Conservation (phyloP, 1,284 basidiomycete genomes). For the Xerocomus nothofagi region DNA sequence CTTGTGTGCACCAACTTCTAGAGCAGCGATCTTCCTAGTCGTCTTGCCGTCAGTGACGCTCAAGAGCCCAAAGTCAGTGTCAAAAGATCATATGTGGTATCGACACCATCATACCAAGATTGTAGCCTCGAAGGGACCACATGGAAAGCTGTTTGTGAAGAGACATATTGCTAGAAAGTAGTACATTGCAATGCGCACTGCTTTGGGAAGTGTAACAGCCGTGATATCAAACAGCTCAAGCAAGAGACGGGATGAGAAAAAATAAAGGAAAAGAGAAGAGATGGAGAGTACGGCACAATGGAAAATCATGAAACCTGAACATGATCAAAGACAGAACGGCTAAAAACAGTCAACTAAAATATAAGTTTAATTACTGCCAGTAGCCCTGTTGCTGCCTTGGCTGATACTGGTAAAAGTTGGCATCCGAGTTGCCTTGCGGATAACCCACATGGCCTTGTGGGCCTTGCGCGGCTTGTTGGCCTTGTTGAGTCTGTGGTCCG, state of each 20-base stretch:
- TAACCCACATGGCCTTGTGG: conserved; percentile 62
- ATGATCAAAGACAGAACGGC: conserved; percentile 4
- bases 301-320: conserved; percentile 12
- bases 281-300: conserved; percentile 11
- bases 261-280: conserved; percentile 13
- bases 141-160: conserved; percentile 17
- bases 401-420: conserved; percentile 67
- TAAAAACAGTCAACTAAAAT: conserved; percentile 20
- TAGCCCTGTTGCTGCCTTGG: conserved; percentile 65
- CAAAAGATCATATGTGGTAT: no score
- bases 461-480: conserved; percentile 47
- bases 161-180: conserved; percentile 28
- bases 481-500: conserved; percentile 44
- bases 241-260: conserved; percentile 20
- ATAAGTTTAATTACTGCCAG: conserved; percentile 53
- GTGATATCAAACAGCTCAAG: conserved; percentile 35
- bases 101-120: background rate
- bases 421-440: conserved; percentile 59
- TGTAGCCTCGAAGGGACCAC: background rate
- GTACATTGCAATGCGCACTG: conserved; percentile 34
- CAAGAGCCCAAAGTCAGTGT: no score
- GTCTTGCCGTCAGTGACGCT: no score
- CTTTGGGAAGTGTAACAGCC: conserved; percentile 25
- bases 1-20: background rate
- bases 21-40: no score